Base-by-base conservation (phyloP, 2,329 filamentous ascomycete species). In the Calonectria henricotiae region DNA sequence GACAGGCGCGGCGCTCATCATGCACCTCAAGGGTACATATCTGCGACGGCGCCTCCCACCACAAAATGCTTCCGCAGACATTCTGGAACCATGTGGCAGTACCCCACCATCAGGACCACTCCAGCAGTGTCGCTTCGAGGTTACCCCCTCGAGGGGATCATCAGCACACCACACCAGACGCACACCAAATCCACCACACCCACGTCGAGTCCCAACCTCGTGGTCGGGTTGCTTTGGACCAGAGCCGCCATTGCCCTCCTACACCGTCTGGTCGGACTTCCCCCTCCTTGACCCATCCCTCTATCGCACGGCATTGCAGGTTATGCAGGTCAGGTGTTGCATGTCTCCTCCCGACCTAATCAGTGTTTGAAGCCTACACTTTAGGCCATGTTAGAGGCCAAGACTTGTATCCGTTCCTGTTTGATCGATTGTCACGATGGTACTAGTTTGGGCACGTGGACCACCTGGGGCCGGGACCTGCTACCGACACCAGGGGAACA, bases 11-110 rank as follows among this genome's bases (percentile, higher is more conserved):
- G 65, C 60, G 51, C 68, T 65, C 58, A 58, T 66, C 67, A 62
- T 58, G 46, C 66, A 35, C 44, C 64, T 64, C 64, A 17, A 17
- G 37, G 58, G 25, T 68, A 62, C 62, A 65, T 65, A 44, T 41
- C 47, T 64, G 69, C 62, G 51, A 62, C 62, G 54, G 55, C 69
- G 65, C 71, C 61, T 68, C 58, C 55, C 55, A 44, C 55, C 39
- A 30, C 55, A 44, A 37, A 15, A 61, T 61, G 39, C 68, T 77
- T 77, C 74, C 70, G 71, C 43, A 62, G 73, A 74, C 46, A 70
- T 76, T 77, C 75, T 77, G 75, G 75, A 77, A 77, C 62, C 70
- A 71, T 41, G 69, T 70, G 68, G 58, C 63, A 65, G 65, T 65
- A 70, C 73, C 69, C 73, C 73, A 73, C 65, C 70, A 70, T 62